Percentiles rank a stretch among this genome's conserved stretches.
Evolutionary conservation across 2,329 filamentous ascomycete species (phyloP).

Genomic region (Penicillium sp.): DNA sequence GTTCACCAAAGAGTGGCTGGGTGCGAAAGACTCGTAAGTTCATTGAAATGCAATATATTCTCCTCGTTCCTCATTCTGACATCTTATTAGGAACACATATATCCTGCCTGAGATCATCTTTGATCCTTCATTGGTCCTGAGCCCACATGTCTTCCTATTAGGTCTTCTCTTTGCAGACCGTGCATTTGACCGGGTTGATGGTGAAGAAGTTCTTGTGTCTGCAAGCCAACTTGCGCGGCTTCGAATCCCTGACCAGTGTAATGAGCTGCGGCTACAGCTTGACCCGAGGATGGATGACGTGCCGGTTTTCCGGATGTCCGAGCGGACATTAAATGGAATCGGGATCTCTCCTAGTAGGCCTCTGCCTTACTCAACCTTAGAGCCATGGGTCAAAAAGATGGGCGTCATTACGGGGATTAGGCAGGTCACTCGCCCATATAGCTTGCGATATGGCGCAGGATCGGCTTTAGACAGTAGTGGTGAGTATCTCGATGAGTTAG

Average conservation of each 20-base stretch:
- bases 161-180: slow-evolving; percentile 36
- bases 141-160: slow-evolving; percentile 39
- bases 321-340: slow-evolving; percentile 11
- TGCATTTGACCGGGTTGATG: slow-evolving; percentile 13
- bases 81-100: slow-evolving; percentile 15
- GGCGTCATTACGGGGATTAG: slow-evolving; percentile 12
- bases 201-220: slow-evolving; percentile 14
- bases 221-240: slow-evolving; percentile 19
- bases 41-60: background rate
- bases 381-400: slow-evolving; percentile 9
- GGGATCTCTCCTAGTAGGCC: slow-evolving; percentile 8
- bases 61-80: background rate
- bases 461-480: slow-evolving; percentile 13
- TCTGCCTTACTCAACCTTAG: slow-evolving; percentile 11
- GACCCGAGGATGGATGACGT: slow-evolving; percentile 12
- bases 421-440: slow-evolving; percentile 13
- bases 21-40: slow-evolving; percentile 17
- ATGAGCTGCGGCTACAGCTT: slow-evolving; percentile 12
- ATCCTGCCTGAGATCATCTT: slow-evolving; percentile 41
- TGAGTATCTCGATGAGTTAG: background rate
- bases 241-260: slow-evolving; percentile 9
- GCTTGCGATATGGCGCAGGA: slow-evolving; percentile 11
- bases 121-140: slow-evolving; percentile 41
- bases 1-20: slow-evolving; percentile 19
- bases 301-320: slow-evolving; percentile 14